Conservation (phyloP, 306 rosid species). For the Prunus mira region DNA sequence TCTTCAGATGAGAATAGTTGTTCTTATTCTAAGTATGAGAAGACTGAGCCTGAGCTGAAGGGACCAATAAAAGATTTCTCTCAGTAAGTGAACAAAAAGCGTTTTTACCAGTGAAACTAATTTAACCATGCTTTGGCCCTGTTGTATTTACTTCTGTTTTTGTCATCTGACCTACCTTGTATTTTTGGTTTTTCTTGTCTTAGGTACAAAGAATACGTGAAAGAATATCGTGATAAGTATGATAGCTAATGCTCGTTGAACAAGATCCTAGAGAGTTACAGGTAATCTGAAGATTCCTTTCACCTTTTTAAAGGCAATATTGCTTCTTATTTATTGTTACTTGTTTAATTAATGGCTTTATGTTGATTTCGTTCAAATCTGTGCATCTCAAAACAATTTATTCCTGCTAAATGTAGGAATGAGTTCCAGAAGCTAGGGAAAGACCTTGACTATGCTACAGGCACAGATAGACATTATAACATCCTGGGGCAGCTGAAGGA, state of each 20-base stretch:
- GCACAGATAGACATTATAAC: constrained; percentile 53
- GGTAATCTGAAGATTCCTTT: constrained; percentile 36
- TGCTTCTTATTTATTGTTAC: constrained; percentile 6
- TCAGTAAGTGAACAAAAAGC: constrained; percentile 60
- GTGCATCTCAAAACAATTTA: constrained; percentile 13
- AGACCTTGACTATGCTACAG: constrained; percentile 57
- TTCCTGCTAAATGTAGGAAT: constrained; percentile 41
- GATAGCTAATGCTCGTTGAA: constrained; percentile 77
- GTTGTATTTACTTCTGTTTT: constrained; percentile 22
- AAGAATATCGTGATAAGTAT: constrained; percentile 82
- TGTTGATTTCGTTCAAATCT: constrained; percentile 13
- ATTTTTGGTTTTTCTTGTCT: constrained; percentile 3
- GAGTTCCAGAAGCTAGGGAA: constrained; percentile 66
- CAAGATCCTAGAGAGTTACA: constrained; percentile 80
- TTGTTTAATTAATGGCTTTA: constrained; percentile 14
- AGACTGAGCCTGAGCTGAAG: constrained; percentile 83
- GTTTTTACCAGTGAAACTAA: constrained; percentile 8
- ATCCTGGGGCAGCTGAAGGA: constrained; percentile 62
- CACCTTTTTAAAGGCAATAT: background rate
- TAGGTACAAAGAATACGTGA: constrained; percentile 85
- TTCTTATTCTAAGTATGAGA: constrained; percentile 88
- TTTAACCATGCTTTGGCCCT: constrained; percentile 9
- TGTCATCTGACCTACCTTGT: constrained; percentile 24
- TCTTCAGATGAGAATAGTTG: constrained; percentile 97
- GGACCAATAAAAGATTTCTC: constrained; percentile 70